Evolutionary conservation across 306 rosid species (phyloP), one percentile per base, ranked within the genome.

Genomic region (Sicyos baderoa): DNA sequence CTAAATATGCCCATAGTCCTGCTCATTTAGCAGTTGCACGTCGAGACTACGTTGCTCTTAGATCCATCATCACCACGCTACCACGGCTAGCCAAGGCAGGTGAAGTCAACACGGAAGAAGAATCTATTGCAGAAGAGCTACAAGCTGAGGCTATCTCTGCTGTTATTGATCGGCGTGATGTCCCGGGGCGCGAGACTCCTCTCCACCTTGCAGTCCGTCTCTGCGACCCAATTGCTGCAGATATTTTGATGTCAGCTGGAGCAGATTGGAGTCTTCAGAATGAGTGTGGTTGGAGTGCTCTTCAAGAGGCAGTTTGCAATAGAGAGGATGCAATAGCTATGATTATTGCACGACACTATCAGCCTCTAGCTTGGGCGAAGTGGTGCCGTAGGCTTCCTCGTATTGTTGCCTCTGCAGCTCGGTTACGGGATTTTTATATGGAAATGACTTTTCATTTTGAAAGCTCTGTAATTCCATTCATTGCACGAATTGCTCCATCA

Each of bases 191-290:
- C 0, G 99, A 90, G 58, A 88, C 99, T 4, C 91, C 99, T 71
- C 96, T 94, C 72, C 99, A 94, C 76, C 79, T 94, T 81, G 97
- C 99, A 72, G 97, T 86, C 14, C 89, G 89, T 68, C 74, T 85
- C 2, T 88, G 90, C 62, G 99, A 94, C 70, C 87, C 77, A 58
- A 83, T 78, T 23, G 82, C 91, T 11, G 81, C 91, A 0, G 95
- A 94, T 79, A 79, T 84, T 87, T 93, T 93, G 74, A 93, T 93
- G 99, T 78, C 81, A 72, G 94, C 91, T 1, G 97, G 99, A 53
- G 96, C 94, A 9, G 99, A 93, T 80, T 93, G 97, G 99, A 93
- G 99, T 79, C 80, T 93, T 89, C 99, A 93, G 85, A 93, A 93
- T 78, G 99, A 93, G 49, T 89, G 75, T 19, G 99, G 99, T 0